Evolutionary conservation across 2,329 filamentous ascomycete species (phyloP).

Genomic region (Fusarium torreyae): DNA sequence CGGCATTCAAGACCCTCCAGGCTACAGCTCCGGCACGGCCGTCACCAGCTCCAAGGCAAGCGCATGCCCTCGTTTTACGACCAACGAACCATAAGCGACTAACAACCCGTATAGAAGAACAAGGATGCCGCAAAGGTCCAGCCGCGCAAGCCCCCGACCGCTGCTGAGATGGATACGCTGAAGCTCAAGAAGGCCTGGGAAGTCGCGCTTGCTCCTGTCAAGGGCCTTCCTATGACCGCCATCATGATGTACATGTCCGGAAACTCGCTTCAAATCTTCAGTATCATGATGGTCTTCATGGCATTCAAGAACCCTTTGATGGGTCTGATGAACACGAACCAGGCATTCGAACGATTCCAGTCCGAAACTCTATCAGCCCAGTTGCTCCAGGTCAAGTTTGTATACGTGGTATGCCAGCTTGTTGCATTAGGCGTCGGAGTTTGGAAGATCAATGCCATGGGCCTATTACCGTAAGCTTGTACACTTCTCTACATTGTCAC

Average conservation of each 20-base stretch:
- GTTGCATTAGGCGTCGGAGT: conserved; percentile 87
- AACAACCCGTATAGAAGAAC: conserved; percentile 60
- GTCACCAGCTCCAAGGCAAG: conserved; percentile 69
- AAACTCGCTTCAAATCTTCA: conserved; percentile 98
- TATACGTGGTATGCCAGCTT: conserved; percentile 90
- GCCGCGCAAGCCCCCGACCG: conserved; percentile 76
- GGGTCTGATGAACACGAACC: conserved; percentile 85
- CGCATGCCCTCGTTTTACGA: neutral
- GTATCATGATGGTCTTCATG: conserved; percentile 99
- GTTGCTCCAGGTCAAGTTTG: conserved; percentile 86
- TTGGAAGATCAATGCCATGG: conserved; percentile 98
- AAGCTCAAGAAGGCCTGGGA: conserved; percentile 99
- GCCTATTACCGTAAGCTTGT: conserved; percentile 84
- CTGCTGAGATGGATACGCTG: conserved; percentile 92
- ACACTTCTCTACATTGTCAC: neutral
- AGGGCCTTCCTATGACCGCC: conserved; percentile 96
- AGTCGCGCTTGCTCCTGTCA: conserved; percentile 91
- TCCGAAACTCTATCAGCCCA: conserved; percentile 81
- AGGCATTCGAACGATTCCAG: conserved; percentile 92
- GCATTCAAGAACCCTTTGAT: conserved; percentile 96
- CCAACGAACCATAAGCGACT: conserved; percentile 5
- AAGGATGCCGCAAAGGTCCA: conserved; percentile 65
- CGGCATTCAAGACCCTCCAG: conserved; percentile 86
- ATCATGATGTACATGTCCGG: conserved; percentile 99
- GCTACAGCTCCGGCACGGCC: conserved; percentile 75